These are phyloP conservation scores for Tricholoma matsutake DNA, from an alignment of 768 basidiomycete genomes.

Conservation along the genomic window DNA sequence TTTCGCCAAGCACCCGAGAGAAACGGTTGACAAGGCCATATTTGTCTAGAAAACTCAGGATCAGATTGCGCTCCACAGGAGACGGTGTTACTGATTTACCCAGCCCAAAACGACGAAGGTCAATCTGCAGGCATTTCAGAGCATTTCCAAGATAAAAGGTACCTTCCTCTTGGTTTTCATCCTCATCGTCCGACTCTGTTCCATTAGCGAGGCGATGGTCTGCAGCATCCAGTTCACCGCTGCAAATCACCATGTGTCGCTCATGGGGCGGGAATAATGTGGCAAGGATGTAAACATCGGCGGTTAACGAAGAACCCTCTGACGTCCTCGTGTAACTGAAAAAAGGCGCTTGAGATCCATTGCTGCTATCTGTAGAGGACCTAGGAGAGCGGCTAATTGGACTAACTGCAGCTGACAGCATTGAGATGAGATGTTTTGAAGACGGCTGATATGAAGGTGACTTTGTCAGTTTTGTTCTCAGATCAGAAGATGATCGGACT, in stretches of 20 bases:
- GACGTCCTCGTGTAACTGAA: constrained; percentile 76
- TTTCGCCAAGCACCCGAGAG: constrained; percentile 67
- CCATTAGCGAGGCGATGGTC: constrained; percentile 36
- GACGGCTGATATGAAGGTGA: constrained; percentile 30
- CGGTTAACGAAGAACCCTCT: constrained; percentile 75
- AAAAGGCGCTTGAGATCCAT: constrained; percentile 53
- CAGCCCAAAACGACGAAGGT: constrained; percentile 67
- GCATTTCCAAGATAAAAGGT: constrained; percentile 33
- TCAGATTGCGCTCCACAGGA: background rate
- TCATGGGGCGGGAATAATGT: constrained; percentile 69
- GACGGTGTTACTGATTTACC: constrained; percentile 38
- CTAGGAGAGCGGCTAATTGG: constrained; percentile 11
- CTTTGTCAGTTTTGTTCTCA: constrained; percentile 27
- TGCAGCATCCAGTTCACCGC: constrained; percentile 61
- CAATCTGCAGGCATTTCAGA: constrained; percentile 72
- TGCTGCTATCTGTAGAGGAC: constrained; percentile 4
- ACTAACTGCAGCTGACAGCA: constrained; percentile 27
- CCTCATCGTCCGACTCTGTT: constrained; percentile 31
- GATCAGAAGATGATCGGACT: constrained; percentile 42
- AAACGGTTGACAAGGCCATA: constrained; percentile 77
- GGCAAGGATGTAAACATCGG: constrained; percentile 65
- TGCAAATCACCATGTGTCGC: constrained; percentile 71
- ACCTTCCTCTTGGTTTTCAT: constrained; percentile 34
- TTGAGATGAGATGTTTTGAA: constrained; percentile 34
- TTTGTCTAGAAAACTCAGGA: constrained; percentile 46